phyloP scores from a whole-genome alignment of 2,329 filamentous ascomycete genomes.

The Ceratocystis lukuohia region DNA sequence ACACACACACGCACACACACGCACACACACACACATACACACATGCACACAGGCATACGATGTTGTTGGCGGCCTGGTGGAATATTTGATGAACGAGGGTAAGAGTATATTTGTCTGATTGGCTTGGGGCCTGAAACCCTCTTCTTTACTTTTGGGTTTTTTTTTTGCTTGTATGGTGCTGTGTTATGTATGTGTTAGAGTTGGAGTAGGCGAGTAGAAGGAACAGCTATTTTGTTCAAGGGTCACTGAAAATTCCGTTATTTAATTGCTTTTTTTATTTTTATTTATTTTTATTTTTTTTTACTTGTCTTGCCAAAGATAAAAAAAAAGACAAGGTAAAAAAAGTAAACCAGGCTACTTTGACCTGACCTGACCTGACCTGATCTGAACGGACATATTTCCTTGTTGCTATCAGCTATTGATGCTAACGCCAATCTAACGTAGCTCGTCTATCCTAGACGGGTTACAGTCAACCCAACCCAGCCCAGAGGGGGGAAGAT shows the following conservation, averaged over 20 bases:
- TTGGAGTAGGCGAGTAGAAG: not conserved
- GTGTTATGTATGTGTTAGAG: not conserved
- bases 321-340: not conserved
- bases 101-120: not conserved
- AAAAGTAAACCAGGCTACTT: not conserved
- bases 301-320: not conserved
- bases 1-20: not conserved
- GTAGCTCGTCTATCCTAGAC: not conserved
- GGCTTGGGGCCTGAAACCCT: not conserved
- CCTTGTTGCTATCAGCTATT: not conserved
- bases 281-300: not conserved
- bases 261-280: not conserved
- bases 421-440: conserved; percentile 1
- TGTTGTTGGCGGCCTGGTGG: no score
- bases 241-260: not conserved
- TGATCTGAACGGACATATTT: not conserved
- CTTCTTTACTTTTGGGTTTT: not conserved
- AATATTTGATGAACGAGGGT: no score
- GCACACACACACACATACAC: no score
- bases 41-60: no score
- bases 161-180: not conserved
- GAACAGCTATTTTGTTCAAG: not conserved
- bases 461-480: not conserved
- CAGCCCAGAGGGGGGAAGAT: not conserved
- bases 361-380: not conserved